Base-by-base conservation (phyloP, 108 stramenopile species). In the Skeletonema marinoi region DNA sequence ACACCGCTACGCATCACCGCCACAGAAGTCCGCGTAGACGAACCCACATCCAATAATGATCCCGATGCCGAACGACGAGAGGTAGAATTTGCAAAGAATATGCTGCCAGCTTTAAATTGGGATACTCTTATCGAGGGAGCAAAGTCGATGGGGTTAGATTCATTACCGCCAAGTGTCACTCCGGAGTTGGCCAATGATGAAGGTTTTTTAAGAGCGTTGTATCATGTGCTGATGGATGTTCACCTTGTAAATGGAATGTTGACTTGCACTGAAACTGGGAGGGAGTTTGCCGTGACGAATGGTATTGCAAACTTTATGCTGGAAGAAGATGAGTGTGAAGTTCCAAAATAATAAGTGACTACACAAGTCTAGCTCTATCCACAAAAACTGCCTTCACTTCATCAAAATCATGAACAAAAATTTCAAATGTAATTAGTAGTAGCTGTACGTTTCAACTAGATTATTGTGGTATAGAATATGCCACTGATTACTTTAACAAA, bases 221-320 rank as follows among this genome's bases (percentile, higher is more conserved):
- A 97, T 82, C 95, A 97, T 70, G 90, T 97, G 19, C 79, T 98
- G 69, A 96, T 98, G 93, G 92, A 98, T 86, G 94, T 98, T 39
- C 97, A 96, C 84, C 79, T 98, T 60, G 84, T 96, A 5, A 93
- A 97, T 70, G 97, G 97, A 3, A 84, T 93, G 82, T 74, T 98
- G 32, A 93, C 96, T 6, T 98, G 97, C 62, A 90, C 89, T 3
- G 92, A 88, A 32, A 96, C 96, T 12, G 96, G 96, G 39, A 78
- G 95, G 63, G 92, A 96, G 56, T 98, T 98, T 78, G 93, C 96
- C 35, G 96, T 98, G 13, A 83, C 87, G 3, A 87, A 96, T 74
- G 97, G 96, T 21, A 94, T 98, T 60, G 90, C 93, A 35, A 92
- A 97, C 69, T 93, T 98, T 90, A 88, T 93, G 80, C 61, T 95